Evolutionary conservation across 2,329 filamentous ascomycete genomes (phyloP).

Genomic region (Podosphaera xanthii): DNA sequence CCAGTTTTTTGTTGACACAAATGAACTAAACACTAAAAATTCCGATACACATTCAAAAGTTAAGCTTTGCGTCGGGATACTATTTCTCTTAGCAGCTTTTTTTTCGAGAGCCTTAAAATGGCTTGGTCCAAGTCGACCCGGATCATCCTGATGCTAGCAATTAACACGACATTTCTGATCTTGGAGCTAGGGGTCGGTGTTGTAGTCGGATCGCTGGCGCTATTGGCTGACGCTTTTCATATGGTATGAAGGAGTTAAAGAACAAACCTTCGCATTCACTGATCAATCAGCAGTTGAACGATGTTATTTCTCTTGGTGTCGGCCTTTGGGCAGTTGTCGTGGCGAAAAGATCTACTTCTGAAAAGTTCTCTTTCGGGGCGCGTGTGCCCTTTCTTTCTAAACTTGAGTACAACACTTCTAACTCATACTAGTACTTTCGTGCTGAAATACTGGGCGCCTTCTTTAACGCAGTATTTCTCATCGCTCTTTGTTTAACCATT

Average conservation of each 20-base stretch:
- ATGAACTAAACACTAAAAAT: too few species aligned
- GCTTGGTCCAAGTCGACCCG: constrained; percentile 78
- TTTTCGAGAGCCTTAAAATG: constrained; percentile 27
- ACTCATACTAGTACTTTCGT: constrained; percentile 54
- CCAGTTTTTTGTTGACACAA: too few species aligned
- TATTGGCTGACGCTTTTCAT: constrained; percentile 94
- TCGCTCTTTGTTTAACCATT: constrained; percentile 88
- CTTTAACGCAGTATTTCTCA: constrained; percentile 92
- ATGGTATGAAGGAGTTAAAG: constrained; percentile 42
- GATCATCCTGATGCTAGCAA: constrained; percentile 78
- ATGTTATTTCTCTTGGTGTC: constrained; percentile 82
- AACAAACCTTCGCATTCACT: background rate
- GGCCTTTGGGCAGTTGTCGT: constrained; percentile 90
- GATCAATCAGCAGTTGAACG: constrained; percentile 49
- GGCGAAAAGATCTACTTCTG: constrained; percentile 62
- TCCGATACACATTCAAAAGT: too few species aligned
- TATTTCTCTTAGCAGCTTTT: background rate
- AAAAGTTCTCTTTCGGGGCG: constrained; percentile 88
- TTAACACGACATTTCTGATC: constrained; percentile 76
- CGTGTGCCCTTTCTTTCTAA: constrained; percentile 16
- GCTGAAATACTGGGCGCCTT: constrained; percentile 91
- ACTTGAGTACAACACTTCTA: constrained; percentile 5
- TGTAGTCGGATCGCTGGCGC: constrained; percentile 68
- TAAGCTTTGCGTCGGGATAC: too few species aligned
- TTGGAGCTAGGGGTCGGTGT: constrained; percentile 73